These are phyloP conservation scores for Solanum virginianum DNA, from an alignment of 257 asterid genomes.

Conservation along the genomic window DNA sequence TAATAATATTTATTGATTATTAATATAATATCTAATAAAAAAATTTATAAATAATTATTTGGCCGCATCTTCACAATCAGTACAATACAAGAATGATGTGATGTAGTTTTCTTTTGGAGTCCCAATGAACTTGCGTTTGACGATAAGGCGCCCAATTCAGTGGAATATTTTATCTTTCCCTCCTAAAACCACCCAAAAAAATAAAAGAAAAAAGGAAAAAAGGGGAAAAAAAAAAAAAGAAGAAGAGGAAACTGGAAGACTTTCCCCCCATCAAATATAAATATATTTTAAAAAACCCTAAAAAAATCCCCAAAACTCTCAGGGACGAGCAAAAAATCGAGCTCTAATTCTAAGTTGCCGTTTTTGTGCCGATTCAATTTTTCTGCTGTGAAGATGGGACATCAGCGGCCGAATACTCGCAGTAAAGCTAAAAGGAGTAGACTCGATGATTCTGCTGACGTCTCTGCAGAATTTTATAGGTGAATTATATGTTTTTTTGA, in stretches of 20 bases:
- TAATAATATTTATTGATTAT: no score
- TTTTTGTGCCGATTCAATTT: not conserved
- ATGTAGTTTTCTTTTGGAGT: not conserved
- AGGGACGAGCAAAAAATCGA: not conserved
- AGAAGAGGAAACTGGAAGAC: not conserved
- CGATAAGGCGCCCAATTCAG: not conserved
- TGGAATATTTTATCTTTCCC: not conserved
- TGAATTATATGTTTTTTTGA: slow-evolving; percentile 5
- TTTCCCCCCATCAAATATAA: not conserved
- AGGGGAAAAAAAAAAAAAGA: not conserved
- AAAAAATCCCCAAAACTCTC: not conserved
- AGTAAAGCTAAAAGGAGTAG: slow-evolving; percentile 76
- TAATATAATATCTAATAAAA: no score
- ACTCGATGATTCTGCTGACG: slow-evolving; percentile 56
- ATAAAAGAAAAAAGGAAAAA: not conserved
- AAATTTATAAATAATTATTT: no score
- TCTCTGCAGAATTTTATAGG: slow-evolving; percentile 58
- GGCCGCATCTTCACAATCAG: no score
- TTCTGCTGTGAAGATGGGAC: slow-evolving; percentile 22
- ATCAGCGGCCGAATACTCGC: slow-evolving; percentile 77
- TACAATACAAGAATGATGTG: not conserved
- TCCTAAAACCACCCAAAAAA: not conserved
- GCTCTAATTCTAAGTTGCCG: not conserved
- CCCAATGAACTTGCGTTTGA: not conserved
- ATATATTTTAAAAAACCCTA: not conserved